These are phyloP conservation scores for Acidomyces sp. DNA, from an alignment of 495 filamentous ascomycete species.

Conservation along the genomic window DNA sequence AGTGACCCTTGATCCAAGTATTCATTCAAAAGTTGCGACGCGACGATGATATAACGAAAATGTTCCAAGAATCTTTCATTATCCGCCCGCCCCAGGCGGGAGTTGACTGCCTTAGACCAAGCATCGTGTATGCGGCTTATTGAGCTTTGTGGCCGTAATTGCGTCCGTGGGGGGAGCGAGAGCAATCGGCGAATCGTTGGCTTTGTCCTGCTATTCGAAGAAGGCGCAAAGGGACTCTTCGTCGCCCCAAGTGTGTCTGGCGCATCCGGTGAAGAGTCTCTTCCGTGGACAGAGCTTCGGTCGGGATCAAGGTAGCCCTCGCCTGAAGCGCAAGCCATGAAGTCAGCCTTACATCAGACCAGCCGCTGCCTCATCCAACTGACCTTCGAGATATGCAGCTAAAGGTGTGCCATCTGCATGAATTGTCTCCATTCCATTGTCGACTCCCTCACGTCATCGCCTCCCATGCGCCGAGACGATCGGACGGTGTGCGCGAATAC, in stretches of 20 bases:
- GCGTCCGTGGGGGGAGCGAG: not conserved
- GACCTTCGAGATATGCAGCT: constrained; percentile 88
- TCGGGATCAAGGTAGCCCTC: constrained; percentile 14
- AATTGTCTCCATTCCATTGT: constrained; percentile 67
- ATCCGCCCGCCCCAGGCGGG: constrained; percentile 65
- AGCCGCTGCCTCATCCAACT: constrained; percentile 14
- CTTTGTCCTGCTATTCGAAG: not conserved
- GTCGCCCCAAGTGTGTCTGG: constrained; percentile 46
- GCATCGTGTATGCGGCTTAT: constrained; percentile 42
- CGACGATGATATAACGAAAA: constrained; percentile 89
- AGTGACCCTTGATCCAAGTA: constrained; percentile 35
- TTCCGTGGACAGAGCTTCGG: not conserved
- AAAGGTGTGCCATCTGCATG: constrained; percentile 83
- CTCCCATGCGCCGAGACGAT: not conserved
- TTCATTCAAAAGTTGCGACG: constrained; percentile 77
- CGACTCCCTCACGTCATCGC: constrained; percentile 4
- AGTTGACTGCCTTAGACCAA: constrained; percentile 58
- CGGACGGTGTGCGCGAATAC: no score
- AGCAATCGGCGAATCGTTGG: constrained; percentile 2
- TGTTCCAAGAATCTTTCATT: constrained; percentile 85
- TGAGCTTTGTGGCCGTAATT: constrained; percentile 26
- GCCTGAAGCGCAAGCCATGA: constrained; percentile 4
- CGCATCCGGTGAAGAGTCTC: not conserved
- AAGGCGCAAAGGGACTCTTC: constrained; percentile 44
- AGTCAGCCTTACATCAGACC: not conserved